Evolutionary conservation across 169 alveolate species (phyloP), one percentile per base, ranked within the genome.

Genomic region (Perkinsus chesapeaki): DNA sequence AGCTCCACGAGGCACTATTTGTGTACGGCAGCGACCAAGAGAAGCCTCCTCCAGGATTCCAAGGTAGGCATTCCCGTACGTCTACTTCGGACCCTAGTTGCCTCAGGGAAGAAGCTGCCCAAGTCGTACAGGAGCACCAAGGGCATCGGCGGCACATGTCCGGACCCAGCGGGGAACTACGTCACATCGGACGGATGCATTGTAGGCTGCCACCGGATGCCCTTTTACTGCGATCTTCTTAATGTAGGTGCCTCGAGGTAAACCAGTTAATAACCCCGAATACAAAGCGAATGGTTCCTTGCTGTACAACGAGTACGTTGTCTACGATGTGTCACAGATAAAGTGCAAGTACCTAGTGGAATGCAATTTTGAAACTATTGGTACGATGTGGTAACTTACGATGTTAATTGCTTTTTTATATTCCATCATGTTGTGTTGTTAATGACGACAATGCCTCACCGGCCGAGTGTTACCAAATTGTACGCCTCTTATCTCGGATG

Each of bases 291-390:
- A 95, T n/a, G 96, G 96, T 7, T 92, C 96, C 36, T 93, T 95
- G n/a, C 73, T 93, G 39, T 95, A 96, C 93, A 96, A 96, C 92
- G 98, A 97, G 92, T 97, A 94, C 93, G 96, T 97, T 47, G 97
- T 97, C 39, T 97, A 97, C 94, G 96, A 96, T 60, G 82, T 60
- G 36, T 60, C 82, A 34, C 82, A 60, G 82, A 16, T 93, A 16
- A 60, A 23, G 23, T 60, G 82, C 82, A 60, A 60, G 31, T 60
- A 60, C 82, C 27, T 60, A 60, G 82, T 60, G 3, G 82, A 60
- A 60, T 60, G 82, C 82, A 60, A 60, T 20, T 60, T 60, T 60
- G 82, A 60, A 16, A 60, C 82, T 60, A 16, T 23, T 27, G 82
- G 82, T 20, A 60, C 82, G 82, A 60, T 60, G 82, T 60, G 82